Evolutionary conservation across 2,329 filamentous ascomycete genomes (phyloP).

Genomic region (Hortaea werneckii): DNA sequence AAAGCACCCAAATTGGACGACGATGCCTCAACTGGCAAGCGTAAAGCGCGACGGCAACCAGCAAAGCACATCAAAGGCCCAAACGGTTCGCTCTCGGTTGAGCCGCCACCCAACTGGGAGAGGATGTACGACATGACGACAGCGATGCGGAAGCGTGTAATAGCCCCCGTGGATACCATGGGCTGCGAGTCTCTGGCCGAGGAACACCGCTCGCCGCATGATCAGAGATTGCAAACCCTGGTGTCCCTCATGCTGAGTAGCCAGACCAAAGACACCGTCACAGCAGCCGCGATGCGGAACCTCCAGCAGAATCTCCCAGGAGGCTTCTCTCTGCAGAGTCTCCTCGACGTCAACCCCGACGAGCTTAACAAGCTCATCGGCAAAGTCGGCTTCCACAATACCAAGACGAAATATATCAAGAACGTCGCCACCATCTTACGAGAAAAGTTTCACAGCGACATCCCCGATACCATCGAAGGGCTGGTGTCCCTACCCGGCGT

Average conservation of each 20-base stretch:
- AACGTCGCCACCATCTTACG: slow-evolving; percentile 61
- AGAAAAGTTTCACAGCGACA: slow-evolving; percentile 62
- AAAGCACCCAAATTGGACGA: slow-evolving; percentile 17
- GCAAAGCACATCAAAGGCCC: slow-evolving; percentile 25
- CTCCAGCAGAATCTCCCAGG: slow-evolving; percentile 62
- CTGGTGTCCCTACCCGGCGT: slow-evolving; percentile 74
- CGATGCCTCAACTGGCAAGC: slow-evolving; percentile 4
- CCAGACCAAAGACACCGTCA: slow-evolving; percentile 90
- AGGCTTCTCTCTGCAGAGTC: slow-evolving; percentile 62
- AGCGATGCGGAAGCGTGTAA: slow-evolving; percentile 62
- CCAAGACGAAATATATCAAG: slow-evolving; percentile 69
- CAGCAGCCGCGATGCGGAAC: slow-evolving; percentile 68
- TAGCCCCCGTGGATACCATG: slow-evolving; percentile 92
- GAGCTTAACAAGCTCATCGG: slow-evolving; percentile 64
- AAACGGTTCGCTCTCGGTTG: slow-evolving; percentile 16
- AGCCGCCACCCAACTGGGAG: slow-evolving; percentile 70
- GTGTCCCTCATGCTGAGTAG: slow-evolving; percentile 82
- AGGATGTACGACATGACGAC: slow-evolving; percentile 68
- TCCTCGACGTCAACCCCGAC: slow-evolving; percentile 60
- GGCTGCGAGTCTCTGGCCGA: slow-evolving; percentile 73
- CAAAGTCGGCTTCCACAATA: slow-evolving; percentile 88
- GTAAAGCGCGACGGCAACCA: slow-evolving; percentile 18
- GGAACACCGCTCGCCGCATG: slow-evolving; percentile 37
- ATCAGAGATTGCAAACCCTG: slow-evolving; percentile 75
- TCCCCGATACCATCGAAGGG: slow-evolving; percentile 66